Evolutionary conservation across 768 basidiomycete species (phyloP).

Genomic region (Cubamyces lactineus): DNA sequence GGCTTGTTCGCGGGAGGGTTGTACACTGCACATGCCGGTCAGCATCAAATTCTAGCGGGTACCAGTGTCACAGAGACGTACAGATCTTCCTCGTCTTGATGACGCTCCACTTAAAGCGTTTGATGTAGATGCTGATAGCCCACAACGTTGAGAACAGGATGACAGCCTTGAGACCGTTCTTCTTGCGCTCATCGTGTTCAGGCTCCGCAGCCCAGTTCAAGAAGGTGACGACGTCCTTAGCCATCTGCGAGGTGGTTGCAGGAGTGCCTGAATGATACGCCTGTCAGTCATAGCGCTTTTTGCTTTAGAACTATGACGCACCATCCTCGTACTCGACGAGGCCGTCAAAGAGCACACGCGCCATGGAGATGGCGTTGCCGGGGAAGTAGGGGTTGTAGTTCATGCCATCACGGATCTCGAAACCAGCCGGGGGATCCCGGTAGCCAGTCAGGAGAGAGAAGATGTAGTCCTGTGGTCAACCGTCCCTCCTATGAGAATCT

Average conservation of each 20-base stretch:
- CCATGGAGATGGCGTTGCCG: constrained; percentile 98
- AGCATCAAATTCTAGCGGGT: background rate
- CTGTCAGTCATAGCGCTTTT: background rate
- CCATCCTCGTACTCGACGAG: constrained; percentile 97
- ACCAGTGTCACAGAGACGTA: constrained; percentile 50
- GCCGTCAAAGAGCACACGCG: constrained; percentile 93
- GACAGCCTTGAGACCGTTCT: constrained; percentile 93
- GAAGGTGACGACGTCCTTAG: constrained; percentile 97
- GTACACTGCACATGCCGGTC: constrained; percentile 48
- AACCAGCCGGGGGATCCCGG: constrained; percentile 93
- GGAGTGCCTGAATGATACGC: constrained; percentile 72
- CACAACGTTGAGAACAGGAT: constrained; percentile 89
- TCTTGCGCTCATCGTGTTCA: constrained; percentile 97
- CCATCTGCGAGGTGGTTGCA: constrained; percentile 97
- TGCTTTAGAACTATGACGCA: constrained; percentile 36
- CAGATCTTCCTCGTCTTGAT: constrained; percentile 92
- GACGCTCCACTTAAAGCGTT: constrained; percentile 92
- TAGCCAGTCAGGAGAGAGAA: constrained; percentile 98
- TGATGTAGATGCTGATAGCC: constrained; percentile 82
- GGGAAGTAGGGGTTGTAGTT: constrained; percentile 99
- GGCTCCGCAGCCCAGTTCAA: constrained; percentile 97
- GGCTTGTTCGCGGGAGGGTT: constrained; percentile 59
- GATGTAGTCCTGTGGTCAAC: constrained; percentile 78
- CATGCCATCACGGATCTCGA: constrained; percentile 95
- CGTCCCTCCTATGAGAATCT: background rate